Evolutionary conservation across 73 alveolate species (phyloP), one percentile per base, ranked within the genome.

Genomic region (Effrenium voratum): DNA sequence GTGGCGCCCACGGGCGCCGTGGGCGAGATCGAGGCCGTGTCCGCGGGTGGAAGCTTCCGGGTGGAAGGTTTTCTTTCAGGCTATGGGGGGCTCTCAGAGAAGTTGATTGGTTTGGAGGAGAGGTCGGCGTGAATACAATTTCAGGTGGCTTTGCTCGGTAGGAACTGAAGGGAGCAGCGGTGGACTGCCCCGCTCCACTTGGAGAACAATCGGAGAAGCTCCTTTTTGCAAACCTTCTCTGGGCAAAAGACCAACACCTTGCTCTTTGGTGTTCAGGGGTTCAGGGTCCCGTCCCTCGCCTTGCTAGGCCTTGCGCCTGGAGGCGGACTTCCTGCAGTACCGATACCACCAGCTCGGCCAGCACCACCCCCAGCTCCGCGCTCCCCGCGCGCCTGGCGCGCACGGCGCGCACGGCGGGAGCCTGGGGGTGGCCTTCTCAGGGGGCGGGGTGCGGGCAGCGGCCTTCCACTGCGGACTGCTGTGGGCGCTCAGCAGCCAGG

Each of bases 391-490:
- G 60, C 46, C 68, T 45, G 44, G 28, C 66, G 36, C 85, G 36
- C 16, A n/a, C 32, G 36, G 45, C 66, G 44, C 90, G 12, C 32
- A 16, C 12, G 68, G 92, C 76, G 68, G 26, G 43, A 66, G 44
- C 52, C 49, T 85, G 5, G 98, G 92, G 82, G 91, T 92, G 49
- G 98, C 98, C 81, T 75, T 92, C 52, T 92, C 98, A 13, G 98
- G 98, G 26, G 98, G 98, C 47, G 98, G 98, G 1, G 91, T 75
- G 70, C 87, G 98, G 6, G 98, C 98, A 15, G 98, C 98, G 40
- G 98, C 98, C 63, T 92, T 73, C 47, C 98, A 92, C 47, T 92
- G 98, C 47, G 98, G 98, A 50, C 49, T 92, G 59, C 46, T 92
- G 43, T 41, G 91, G 90, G 55, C 88, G 28, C 16, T 77, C 38